Conservation (phyloP, 495 filamentous ascomycete genomes). For the Annulohypoxylon maeteangense region DNA sequence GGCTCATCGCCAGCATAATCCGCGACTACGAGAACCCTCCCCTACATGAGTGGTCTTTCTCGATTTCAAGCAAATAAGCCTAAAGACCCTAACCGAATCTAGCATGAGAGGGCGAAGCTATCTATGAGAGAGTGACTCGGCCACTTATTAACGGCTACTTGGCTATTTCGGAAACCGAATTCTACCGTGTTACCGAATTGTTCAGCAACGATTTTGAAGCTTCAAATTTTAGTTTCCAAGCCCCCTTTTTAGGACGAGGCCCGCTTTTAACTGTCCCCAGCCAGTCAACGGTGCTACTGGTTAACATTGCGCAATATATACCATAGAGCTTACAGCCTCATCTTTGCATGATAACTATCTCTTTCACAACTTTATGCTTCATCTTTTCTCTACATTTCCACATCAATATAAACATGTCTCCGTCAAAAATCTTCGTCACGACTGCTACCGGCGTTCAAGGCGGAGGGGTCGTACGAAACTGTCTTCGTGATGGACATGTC, state of each 20-base stretch:
- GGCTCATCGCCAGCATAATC: conserved; percentile 1
- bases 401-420: neutral
- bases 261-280: too few species aligned
- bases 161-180: too few species aligned
- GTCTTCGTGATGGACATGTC: neutral
- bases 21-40: neutral
- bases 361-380: neutral
- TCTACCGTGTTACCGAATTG: too few species aligned
- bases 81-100: neutral
- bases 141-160: too few species aligned
- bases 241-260: too few species aligned
- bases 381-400: neutral
- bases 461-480: neutral
- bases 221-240: too few species aligned
- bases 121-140: too few species aligned
- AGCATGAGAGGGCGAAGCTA: neutral
- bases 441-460: conserved; percentile 2
- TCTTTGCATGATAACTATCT: neutral
- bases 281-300: too few species aligned
- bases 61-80: neutral
- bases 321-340: too few species aligned
- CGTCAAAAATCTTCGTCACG: neutral
- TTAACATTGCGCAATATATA: too few species aligned
- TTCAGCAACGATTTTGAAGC: too few species aligned
- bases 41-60: neutral